Evolutionary conservation across 305 asterid species (phyloP).

Genomic region (Euphrasia arctica): DNA sequence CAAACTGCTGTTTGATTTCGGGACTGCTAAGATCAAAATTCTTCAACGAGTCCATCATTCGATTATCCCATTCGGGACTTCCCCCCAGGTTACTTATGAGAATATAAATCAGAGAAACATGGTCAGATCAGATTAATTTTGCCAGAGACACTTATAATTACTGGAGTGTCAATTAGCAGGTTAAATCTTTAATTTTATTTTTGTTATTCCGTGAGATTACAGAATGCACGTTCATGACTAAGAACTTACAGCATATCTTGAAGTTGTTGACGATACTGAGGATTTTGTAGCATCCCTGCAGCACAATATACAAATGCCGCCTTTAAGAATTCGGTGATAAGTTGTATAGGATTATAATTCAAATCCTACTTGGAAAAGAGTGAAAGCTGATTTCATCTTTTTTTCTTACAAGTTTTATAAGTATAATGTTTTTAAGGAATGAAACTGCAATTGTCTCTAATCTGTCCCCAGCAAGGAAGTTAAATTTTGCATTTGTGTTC

Average conservation of each 20-base stretch:
- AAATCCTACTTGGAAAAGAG: constrained; percentile 2
- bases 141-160: neutral
- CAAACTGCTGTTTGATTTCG: constrained; percentile 95
- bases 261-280: constrained; percentile 89
- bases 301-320: constrained; percentile 26
- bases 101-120: constrained; percentile 18
- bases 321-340: constrained; percentile 1
- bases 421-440: neutral
- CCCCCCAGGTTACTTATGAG: constrained; percentile 92
- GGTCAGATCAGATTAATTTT: neutral
- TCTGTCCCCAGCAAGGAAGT: neutral
- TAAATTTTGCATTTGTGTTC: constrained; percentile 16
- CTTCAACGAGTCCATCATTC: constrained; percentile 80
- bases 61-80: constrained; percentile 89
- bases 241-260: constrained; percentile 93
- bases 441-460: constrained; percentile 10
- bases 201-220: neutral
- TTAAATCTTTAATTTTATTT: neutral
- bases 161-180: neutral
- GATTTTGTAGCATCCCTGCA: constrained; percentile 98
- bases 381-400: neutral
- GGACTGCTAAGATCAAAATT: constrained; percentile 94
- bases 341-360: constrained; percentile 12
- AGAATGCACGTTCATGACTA: constrained; percentile 17
- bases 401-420: no score